Evolutionary conservation across 495 filamentous ascomycete genomes (phyloP).

Genomic region (Hypomontagnella submonticulosa): DNA sequence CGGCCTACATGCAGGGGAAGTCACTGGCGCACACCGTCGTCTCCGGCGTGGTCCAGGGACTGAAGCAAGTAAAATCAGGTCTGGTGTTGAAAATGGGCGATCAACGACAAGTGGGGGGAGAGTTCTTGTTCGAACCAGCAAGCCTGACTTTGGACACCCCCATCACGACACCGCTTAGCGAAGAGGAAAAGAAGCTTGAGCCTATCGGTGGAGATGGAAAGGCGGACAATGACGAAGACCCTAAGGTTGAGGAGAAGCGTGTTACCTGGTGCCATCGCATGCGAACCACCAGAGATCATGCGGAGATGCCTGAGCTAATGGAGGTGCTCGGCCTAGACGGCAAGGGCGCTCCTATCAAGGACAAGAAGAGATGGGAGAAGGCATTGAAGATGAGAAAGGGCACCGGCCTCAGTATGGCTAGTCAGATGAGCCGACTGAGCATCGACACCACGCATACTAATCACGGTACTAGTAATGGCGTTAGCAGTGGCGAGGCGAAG

Average conservation of each 20-base stretch:
- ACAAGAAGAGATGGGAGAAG: constrained; percentile 56
- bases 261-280: constrained; percentile 88
- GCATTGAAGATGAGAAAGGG: constrained; percentile 59
- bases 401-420: constrained; percentile 55
- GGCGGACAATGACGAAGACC: constrained; percentile 30
- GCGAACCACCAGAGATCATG: constrained; percentile 81
- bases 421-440: constrained; percentile 54
- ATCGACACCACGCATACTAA: constrained; percentile 26
- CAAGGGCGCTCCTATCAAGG: constrained; percentile 48
- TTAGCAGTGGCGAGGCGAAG: constrained; percentile 18
- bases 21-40: constrained; percentile 57
- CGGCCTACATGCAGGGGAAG: constrained; percentile 70
- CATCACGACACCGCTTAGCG: constrained; percentile 46
- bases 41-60: constrained; percentile 64
- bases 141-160: constrained; percentile 46
- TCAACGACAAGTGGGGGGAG: constrained; percentile 78
- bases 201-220: constrained; percentile 42
- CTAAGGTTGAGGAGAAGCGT: constrained; percentile 60
- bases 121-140: constrained; percentile 78
- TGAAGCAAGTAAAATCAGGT: constrained; percentile 64
- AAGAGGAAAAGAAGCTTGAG: constrained; percentile 36
- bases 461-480: constrained; percentile 12
- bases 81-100: constrained; percentile 74
- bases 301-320: constrained; percentile 72
- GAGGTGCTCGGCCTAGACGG: constrained; percentile 69